A percentile compares a stretch with the other conserved stretches of the same genome.
Evolutionary conservation across 2,329 filamentous ascomycete genomes (phyloP).

Genomic region (Zymoseptoria brevis): DNA sequence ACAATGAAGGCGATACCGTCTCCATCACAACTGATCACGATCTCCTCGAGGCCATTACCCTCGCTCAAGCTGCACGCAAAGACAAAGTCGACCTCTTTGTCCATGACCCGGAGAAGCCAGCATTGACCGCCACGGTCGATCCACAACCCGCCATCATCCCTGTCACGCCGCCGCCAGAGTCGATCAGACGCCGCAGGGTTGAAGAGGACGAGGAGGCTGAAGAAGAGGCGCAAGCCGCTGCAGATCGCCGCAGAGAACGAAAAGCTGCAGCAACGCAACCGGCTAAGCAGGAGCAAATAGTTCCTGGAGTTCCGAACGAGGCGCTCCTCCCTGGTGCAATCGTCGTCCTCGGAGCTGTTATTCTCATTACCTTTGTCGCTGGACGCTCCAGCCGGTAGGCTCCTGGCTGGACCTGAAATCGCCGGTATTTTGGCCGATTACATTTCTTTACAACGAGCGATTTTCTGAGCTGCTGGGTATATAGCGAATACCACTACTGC

Average conservation of each 20-base stretch:
- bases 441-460: background rate
- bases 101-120: constrained; percentile 85
- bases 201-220: constrained; percentile 50
- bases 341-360: constrained; percentile 88
- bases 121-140: constrained; percentile 57
- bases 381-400: constrained; percentile 25
- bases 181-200: constrained; percentile 38
- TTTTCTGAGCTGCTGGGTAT: background rate
- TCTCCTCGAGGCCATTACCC: constrained; percentile 76
- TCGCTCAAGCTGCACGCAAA: constrained; percentile 66
- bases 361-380: constrained; percentile 86
- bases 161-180: constrained; percentile 46
- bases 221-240: constrained; percentile 36
- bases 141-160: constrained; percentile 46
- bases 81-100: constrained; percentile 98
- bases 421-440: background rate
- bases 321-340: constrained; percentile 87
- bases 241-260: constrained; percentile 27
- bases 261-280: constrained; percentile 36
- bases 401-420: background rate
- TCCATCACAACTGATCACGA: constrained; percentile 96
- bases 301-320: constrained; percentile 89
- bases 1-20: constrained; percentile 93
- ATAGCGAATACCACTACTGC: background rate
- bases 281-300: constrained; percentile 63